These are phyloP conservation scores for Eucalyptus marginata DNA, from an alignment of 345 rosid genomes.

Conservation along the genomic window DNA sequence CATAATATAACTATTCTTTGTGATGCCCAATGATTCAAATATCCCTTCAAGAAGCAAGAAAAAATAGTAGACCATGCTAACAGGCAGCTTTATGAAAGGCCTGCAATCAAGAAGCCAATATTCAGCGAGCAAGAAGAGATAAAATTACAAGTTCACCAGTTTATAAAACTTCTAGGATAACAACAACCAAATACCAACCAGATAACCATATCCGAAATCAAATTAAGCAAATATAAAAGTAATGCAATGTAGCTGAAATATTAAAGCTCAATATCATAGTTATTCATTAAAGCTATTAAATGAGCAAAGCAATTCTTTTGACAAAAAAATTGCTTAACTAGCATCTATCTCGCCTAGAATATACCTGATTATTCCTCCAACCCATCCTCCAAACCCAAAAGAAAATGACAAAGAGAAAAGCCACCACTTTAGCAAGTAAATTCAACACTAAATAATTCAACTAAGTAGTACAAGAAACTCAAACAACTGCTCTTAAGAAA, in stretches of 20 bases:
- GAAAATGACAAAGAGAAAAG: neutral
- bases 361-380: neutral
- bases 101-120: conserved; percentile 25
- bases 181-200: neutral
- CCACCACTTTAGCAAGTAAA: neutral
- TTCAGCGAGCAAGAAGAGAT: neutral
- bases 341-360: neutral
- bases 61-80: conserved; percentile 22
- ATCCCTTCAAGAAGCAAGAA: conserved; percentile 39
- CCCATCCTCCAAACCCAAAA: neutral
- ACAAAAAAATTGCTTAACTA: neutral
- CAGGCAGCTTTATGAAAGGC: conserved; percentile 68
- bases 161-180: neutral
- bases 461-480: neutral
- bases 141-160: neutral
- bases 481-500: neutral
- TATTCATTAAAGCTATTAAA: neutral
- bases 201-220: neutral
- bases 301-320: neutral
- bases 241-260: neutral
- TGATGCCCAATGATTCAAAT: conserved; percentile 28
- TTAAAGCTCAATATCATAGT: neutral
- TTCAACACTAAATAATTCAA: neutral
- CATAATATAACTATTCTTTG: conserved; percentile 16
- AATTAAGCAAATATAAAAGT: neutral